These are phyloP conservation scores for Wickerhamiella brachini DNA, from an alignment of 805 yeast genomes.

Conservation along the genomic window DNA sequence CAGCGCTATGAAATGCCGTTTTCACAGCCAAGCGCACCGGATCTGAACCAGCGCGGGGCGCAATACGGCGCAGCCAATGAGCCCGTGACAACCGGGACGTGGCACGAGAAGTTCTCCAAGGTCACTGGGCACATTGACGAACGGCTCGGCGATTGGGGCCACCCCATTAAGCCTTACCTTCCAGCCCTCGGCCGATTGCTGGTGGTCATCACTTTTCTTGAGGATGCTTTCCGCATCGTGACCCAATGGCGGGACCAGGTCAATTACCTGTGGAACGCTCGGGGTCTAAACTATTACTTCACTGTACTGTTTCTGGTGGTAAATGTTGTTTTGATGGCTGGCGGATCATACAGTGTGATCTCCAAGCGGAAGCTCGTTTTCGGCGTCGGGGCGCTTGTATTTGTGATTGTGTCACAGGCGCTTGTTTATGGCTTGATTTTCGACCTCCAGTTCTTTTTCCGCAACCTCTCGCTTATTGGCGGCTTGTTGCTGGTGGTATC, in stretches of 20 bases:
- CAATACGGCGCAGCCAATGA: conserved; percentile 5
- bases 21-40: conserved; percentile 3
- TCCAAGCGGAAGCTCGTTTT: conserved; percentile 51
- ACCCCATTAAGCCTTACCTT: conserved; percentile 33
- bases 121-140: conserved; percentile 21
- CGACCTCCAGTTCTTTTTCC: conserved; percentile 66
- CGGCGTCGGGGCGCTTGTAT: conserved; percentile 56
- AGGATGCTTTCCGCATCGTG: conserved; percentile 71
- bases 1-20: conserved; percentile 11
- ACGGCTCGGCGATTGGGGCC: conserved; percentile 21
- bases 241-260: conserved; percentile 90
- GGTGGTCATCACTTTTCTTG: conserved; percentile 86
- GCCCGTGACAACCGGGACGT: conserved; percentile 1
- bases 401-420: conserved; percentile 72
- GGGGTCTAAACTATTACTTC: conserved; percentile 65
- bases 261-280: conserved; percentile 63
- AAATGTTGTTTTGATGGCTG: conserved; percentile 57
- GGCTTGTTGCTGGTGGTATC: conserved; percentile 79
- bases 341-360: conserved; percentile 59
- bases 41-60: conserved; percentile 3
- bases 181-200: conserved; percentile 82
- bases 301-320: conserved; percentile 54
- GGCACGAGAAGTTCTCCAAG: conserved; percentile 10
- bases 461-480: conserved; percentile 84
- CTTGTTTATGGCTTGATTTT: conserved; percentile 74